Evolutionary conservation across 2,329 filamentous ascomycete genomes (phyloP).

Genomic region (Capronia coronata): DNA sequence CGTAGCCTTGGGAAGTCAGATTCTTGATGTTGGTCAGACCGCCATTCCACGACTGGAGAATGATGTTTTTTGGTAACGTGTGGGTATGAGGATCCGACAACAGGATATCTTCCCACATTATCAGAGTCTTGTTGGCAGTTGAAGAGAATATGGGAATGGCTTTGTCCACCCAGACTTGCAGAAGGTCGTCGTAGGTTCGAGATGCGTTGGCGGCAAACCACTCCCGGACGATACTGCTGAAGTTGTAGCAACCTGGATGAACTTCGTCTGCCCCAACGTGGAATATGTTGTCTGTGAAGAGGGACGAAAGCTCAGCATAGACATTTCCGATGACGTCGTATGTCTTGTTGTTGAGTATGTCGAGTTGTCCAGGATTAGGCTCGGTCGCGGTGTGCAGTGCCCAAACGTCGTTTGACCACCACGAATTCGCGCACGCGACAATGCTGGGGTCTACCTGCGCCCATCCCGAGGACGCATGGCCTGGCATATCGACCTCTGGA

Average conservation of each 20-base stretch:
- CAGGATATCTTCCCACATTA: slow-evolving; percentile 54
- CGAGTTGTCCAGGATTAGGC: slow-evolving; percentile 52
- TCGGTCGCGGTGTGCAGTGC: slow-evolving; percentile 50
- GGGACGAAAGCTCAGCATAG: slow-evolving; percentile 47
- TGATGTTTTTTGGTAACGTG: slow-evolving; percentile 44
- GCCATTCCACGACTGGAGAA: slow-evolving; percentile 53
- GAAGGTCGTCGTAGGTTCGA: slow-evolving; percentile 47
- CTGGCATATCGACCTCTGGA: slow-evolving; percentile 58
- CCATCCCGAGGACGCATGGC: slow-evolving; percentile 52
- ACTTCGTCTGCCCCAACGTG: slow-evolving; percentile 53
- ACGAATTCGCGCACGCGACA: slow-evolving; percentile 50
- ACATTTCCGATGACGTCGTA: slow-evolving; percentile 51
- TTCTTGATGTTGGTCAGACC: slow-evolving; percentile 48
- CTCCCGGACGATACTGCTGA: slow-evolving; percentile 44
- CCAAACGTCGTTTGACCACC: slow-evolving; percentile 57
- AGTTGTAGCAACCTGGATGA: slow-evolving; percentile 53
- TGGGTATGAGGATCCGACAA: slow-evolving; percentile 42
- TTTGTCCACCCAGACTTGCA: slow-evolving; percentile 50
- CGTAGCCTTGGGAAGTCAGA: slow-evolving; percentile 46
- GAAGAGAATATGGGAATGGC: slow-evolving; percentile 47
- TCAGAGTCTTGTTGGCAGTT: slow-evolving; percentile 44
- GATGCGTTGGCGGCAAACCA: slow-evolving; percentile 49
- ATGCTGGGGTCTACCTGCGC: slow-evolving; percentile 52
- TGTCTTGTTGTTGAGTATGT: slow-evolving; percentile 51
- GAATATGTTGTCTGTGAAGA: slow-evolving; percentile 51